Evolutionary conservation across 176 grass and related monocot species (phyloP).

Genomic region (Alopecurus myosuroides): DNA sequence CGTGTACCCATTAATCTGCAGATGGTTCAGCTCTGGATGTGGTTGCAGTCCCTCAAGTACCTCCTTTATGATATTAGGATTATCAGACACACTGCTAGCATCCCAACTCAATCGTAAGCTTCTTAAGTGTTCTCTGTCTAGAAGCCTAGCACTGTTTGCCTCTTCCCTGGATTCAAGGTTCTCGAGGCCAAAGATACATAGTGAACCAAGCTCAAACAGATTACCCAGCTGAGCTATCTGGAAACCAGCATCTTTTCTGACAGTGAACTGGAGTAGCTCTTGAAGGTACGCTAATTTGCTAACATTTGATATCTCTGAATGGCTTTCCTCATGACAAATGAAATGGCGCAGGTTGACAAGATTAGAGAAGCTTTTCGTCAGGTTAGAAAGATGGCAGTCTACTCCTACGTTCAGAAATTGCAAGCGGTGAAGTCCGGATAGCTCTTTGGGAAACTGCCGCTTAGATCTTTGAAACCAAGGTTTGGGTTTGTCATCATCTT

Average conservation of each 20-base stretch:
- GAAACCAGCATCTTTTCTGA: neutral
- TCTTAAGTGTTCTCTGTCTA: slow-evolving; percentile 1
- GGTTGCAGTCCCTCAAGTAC: slow-evolving; percentile 30
- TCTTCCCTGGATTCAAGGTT: slow-evolving; percentile 12
- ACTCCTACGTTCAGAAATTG: slow-evolving; percentile 25
- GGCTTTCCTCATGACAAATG: neutral
- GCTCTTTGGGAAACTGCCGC: slow-evolving; percentile 9
- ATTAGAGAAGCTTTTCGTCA: slow-evolving; percentile 9
- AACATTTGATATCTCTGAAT: slow-evolving; percentile 20
- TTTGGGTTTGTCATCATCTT: slow-evolving; percentile 1
- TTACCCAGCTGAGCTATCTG: neutral
- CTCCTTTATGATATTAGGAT: neutral
- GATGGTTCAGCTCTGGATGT: neutral
- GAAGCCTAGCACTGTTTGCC: neutral
- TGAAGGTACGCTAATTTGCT: slow-evolving; percentile 20
- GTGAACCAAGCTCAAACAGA: slow-evolving; percentile 3
- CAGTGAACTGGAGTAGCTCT: slow-evolving; percentile 17
- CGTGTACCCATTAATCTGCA: slow-evolving; percentile 1
- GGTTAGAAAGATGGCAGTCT: neutral
- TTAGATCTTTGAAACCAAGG: slow-evolving; percentile 1
- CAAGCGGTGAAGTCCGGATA: slow-evolving; percentile 31
- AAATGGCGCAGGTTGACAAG: slow-evolving; percentile 35
- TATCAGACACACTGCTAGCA: neutral
- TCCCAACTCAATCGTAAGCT: slow-evolving; percentile 9
- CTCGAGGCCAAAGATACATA: slow-evolving; percentile 13